A percentile compares a stretch with the other conserved stretches of the same genome.
Evolutionary conservation across 176 grass and related monocot genomes (phyloP).

Genomic region (Rhynchospora breviuscula): DNA sequence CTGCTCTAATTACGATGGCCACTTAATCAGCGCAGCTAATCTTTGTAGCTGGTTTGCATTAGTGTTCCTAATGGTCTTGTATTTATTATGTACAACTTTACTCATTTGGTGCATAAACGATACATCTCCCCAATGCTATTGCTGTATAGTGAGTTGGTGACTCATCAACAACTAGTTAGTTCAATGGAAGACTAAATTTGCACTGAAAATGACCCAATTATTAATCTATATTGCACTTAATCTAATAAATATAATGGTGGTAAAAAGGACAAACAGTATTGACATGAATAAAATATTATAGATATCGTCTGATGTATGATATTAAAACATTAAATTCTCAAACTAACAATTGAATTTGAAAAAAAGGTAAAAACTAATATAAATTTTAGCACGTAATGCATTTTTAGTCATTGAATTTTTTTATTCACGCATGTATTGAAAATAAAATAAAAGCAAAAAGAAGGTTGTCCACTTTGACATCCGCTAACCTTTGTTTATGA

Average conservation of each 20-base stretch:
- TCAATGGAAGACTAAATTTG: background rate
- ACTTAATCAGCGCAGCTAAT: conserved; percentile 3
- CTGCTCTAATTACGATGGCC: background rate
- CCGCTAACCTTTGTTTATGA: no score
- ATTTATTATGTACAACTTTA: conserved; percentile 21
- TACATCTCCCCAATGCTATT: background rate
- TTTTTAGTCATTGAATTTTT: no score
- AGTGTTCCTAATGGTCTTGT: background rate
- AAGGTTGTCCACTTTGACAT: no score
- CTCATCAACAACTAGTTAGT: background rate
- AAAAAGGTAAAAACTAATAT: no score
- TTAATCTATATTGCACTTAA: background rate
- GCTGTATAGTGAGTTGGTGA: background rate
- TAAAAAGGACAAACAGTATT: background rate
- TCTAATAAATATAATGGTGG: background rate
- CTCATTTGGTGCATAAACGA: conserved; percentile 7
- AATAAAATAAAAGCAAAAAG: no score
- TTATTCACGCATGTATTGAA: no score
- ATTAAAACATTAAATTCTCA: no score
- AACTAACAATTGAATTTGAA: no score
- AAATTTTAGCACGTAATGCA: no score
- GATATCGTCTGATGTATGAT: no score
- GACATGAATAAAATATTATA: background rate
- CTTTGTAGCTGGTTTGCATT: background rate
- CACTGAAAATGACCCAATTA: background rate